A percentile compares a stretch with the other conserved stretches of the same genome.
Conservation (phyloP, 108 stramenopile genomes). For the Discostella stelligeroides region DNA sequence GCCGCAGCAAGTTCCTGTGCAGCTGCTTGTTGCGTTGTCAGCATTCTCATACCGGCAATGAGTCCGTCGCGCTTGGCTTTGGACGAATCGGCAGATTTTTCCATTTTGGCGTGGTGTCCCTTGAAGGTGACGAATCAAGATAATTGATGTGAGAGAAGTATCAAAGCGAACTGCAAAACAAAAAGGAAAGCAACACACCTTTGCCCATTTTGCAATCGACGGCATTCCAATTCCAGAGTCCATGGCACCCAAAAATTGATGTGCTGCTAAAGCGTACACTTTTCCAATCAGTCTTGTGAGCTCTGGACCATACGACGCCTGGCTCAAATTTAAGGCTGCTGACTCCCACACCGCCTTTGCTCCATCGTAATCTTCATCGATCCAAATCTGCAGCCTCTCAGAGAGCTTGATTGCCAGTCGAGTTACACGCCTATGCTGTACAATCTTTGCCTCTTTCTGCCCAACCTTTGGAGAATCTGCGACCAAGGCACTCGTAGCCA, state of each 20-base stretch:
- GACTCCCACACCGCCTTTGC: conserved; percentile 56
- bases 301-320: conserved; percentile 68
- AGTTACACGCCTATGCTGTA: conserved; percentile 64
- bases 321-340: conserved; percentile 50
- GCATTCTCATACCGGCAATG: conserved; percentile 53
- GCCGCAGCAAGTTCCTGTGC: conserved; percentile 59
- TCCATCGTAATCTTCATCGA: conserved; percentile 54
- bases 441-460: conserved; percentile 46
- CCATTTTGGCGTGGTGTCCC: conserved; percentile 55
- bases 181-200: background rate
- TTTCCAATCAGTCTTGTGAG: conserved; percentile 61
- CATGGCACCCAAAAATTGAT: conserved; percentile 67
- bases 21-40: conserved; percentile 53
- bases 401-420: conserved; percentile 72
- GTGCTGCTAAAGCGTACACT: conserved; percentile 63
- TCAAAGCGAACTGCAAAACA: background rate
- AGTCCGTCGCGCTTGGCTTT: conserved; percentile 58
- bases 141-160: background rate
- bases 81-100: conserved; percentile 24
- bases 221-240: conserved; percentile 78
- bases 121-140: background rate
- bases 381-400: conserved; percentile 57
- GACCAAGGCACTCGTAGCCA: conserved; percentile 70
- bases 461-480: conserved; percentile 62
- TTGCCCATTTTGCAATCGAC: conserved; percentile 68